Conservation (phyloP, 306 rosid genomes). For the Lathyrus aphaca region DNA sequence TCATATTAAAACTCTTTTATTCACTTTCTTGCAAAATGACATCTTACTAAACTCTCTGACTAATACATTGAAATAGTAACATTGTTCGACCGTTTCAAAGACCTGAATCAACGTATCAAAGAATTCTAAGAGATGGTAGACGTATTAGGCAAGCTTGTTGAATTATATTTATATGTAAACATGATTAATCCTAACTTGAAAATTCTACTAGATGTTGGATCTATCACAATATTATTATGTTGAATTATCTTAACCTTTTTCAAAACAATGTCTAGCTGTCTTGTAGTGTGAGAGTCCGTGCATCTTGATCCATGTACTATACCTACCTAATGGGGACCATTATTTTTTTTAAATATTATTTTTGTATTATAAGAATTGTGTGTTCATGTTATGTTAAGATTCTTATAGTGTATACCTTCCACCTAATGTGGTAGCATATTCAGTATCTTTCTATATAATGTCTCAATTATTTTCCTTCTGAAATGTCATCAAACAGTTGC, state of each 20-base stretch:
- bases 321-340: constrained; percentile 47
- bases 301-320: constrained; percentile 45
- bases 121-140: not conserved
- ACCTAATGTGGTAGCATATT: constrained; percentile 38
- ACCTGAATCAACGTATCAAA: no score
- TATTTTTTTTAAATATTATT: constrained; percentile 22
- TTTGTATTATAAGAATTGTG: constrained; percentile 31
- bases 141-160: constrained; percentile 7
- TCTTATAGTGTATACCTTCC: constrained; percentile 39
- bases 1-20: no score
- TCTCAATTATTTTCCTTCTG: not conserved
- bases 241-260: constrained; percentile 37
- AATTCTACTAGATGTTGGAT: constrained; percentile 52
- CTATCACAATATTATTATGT: constrained; percentile 45
- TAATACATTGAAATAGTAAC: no score
- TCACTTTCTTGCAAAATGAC: no score
- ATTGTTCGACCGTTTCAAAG: no score
- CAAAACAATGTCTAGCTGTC: constrained; percentile 49
- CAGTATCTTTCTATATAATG: constrained; percentile 31
- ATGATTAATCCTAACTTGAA: constrained; percentile 33
- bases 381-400: constrained; percentile 36
- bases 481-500: constrained; percentile 21
- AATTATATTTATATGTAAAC: constrained; percentile 28
- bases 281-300: constrained; percentile 42
- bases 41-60: no score